phyloP scores from a whole-genome alignment of 768 basidiomycete species.

The Omphalotus guepiniiformis region DNA sequence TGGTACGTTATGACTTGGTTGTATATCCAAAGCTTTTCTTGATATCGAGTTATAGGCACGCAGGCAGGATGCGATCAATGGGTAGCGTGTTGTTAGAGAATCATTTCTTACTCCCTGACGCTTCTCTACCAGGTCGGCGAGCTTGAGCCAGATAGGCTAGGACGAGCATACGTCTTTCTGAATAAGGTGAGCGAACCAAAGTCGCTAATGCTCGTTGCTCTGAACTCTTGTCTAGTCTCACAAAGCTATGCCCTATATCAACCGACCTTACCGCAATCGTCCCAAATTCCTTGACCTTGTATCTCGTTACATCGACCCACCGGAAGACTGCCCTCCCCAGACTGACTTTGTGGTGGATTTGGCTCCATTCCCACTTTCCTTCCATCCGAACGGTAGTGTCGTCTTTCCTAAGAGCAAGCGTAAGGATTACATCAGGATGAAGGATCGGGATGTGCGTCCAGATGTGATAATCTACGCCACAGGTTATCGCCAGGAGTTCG shows the following conservation, averaged over 20 bases:
- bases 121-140: conserved; percentile 41
- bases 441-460: conserved; percentile 35
- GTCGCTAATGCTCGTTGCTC: background rate
- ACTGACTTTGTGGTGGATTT: conserved; percentile 45
- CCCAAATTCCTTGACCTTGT: conserved; percentile 39
- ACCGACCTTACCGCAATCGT: conserved; percentile 48
- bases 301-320: conserved; percentile 55
- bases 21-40: conserved; percentile 16
- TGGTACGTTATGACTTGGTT: conserved; percentile 24
- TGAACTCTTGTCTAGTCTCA: conserved; percentile 32
- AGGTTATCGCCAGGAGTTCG: conserved; percentile 44
- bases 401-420: conserved; percentile 39
- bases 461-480: conserved; percentile 48
- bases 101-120: background rate
- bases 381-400: conserved; percentile 38
- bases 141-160: conserved; percentile 46
- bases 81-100: conserved; percentile 27
- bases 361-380: conserved; percentile 49
- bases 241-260: conserved; percentile 58
- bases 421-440: conserved; percentile 41
- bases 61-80: conserved; percentile 60
- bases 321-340: conserved; percentile 41
- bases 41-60: conserved; percentile 36
- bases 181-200: conserved; percentile 39
- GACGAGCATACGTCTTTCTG: conserved; percentile 60